Evolutionary conservation across 305 asterid genomes (phyloP), one percentile per base, ranked within the genome.

Genomic region (Ruellia speciosa): DNA sequence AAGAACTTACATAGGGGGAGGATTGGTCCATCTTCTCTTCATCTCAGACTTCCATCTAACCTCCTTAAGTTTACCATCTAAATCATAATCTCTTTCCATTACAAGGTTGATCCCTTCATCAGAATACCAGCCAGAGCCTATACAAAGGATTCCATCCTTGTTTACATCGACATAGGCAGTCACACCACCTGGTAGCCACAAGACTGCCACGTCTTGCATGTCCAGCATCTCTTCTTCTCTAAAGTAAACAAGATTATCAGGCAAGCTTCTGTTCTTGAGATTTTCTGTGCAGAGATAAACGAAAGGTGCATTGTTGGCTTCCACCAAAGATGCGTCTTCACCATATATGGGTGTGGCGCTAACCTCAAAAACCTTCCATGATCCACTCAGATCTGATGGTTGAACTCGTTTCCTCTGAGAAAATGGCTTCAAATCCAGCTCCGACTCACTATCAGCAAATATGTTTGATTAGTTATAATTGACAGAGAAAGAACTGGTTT

Each of bases 71-170:
- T 88, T 84, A 50, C 99, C 97, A 73, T 92, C 97, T 18, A 79
- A 74, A 64, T 95, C 99, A 63, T 88, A 92, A 60, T 88, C 97
- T 69, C 99, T 75, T 68, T 92, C 99, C 94, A 92, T 86, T 12
- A 92, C 97, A 57, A 86, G 95, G 74, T 88, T 88, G 52, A 88
- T 72, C 47, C 97, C 99, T 73, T 84, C 97, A 11, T 79, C 86
- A 0, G 99, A 92, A 67, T 88, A 92, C 99, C 99, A 92, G 14
- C 97, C 99, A 13, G 81, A 85, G 9, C 99, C 99, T 50, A 92
- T 66, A 67, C 97, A 88, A 11, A 92, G 87, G 49, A 77, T 73
- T 11, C 94, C 99, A 18, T 92, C 99, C 60, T 86, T 81, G 62
- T 77, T 81, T 72, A 92, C 95, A 40, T 92, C 97, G 0, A 86